These are phyloP conservation scores for Mycena venus DNA, from an alignment of 768 basidiomycete species.

Conservation along the genomic window DNA sequence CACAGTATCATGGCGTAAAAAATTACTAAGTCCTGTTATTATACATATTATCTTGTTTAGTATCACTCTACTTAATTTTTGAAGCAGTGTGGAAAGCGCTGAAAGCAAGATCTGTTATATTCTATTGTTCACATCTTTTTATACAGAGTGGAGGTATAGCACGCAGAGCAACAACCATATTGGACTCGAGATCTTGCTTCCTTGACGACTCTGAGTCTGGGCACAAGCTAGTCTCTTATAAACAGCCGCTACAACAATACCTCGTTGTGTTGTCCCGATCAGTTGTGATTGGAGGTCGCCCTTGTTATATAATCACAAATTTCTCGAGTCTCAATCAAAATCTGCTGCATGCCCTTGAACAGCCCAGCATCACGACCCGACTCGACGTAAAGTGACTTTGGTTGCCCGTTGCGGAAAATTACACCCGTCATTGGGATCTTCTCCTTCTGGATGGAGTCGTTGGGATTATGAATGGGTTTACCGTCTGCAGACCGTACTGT, in stretches of 20 bases:
- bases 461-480: neutral
- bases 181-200: neutral
- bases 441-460: neutral
- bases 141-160: neutral
- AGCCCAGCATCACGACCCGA: constrained; percentile 29
- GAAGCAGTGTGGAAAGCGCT: neutral
- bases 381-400: constrained; percentile 36
- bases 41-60: neutral
- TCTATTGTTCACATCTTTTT: too few species aligned
- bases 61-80: neutral
- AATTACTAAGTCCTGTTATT: neutral
- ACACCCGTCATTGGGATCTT: neutral
- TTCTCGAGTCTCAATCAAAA: constrained; percentile 43
- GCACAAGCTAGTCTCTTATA: constrained; percentile 37
- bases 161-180: neutral
- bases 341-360: constrained; percentile 45
- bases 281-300: too few species aligned
- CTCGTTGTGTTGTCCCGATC: too few species aligned
- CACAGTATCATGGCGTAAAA: neutral
- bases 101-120: too few species aligned
- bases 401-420: neutral
- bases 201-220: neutral
- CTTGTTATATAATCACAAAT: too few species aligned
- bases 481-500: neutral
- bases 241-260: too few species aligned